Base-by-base conservation (phyloP, 1,284 basidiomycete species). In the Cutaneotrichosporon sp. region DNA sequence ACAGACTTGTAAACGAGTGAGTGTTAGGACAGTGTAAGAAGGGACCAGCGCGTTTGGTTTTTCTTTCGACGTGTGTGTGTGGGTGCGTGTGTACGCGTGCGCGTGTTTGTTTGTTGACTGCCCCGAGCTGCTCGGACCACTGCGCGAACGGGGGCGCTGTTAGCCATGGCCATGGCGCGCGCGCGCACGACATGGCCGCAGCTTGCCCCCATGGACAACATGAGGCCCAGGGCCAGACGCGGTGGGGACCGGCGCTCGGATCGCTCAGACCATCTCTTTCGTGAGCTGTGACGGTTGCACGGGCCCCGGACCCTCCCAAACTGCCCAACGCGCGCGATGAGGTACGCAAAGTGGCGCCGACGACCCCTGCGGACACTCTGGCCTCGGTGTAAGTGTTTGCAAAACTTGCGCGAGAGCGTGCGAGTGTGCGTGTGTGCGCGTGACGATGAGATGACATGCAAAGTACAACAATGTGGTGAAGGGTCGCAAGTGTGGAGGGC, bases 391-490 rank as follows among this genome's bases (percentile, higher is more conserved):
- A 40, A 17, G 43, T 18, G 26, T 34, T 22, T 14, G 23, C 34
- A 33, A 36, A 30, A 5, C 26, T n/a, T n/a, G n/a, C n/a, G n/a
- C n/a, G n/a, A n/a, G n/a, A n/a, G n/a, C n/a, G n/a, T n/a, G n/a
- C n/a, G n/a, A n/a, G n/a, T n/a, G n/a, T 37, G 9, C 30, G 4
- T 41, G 34, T 26, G 15, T 49, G 20, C 33, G 26, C 12, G 15
- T 42, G 46, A 51, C 51, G 48, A 30, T 30, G 39, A 18, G 43
- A 53, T 55, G 46, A 45, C 54, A 59, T 59, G 58, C 49, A 55
- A 59, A 53, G 54, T 59, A 59, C 58, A 59, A 59, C 58, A 59
- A 41, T 37, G 38, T 23, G 21, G 35, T 17, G 36, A 22, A 51
- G n/a, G n/a, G 42, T 38, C 33, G 17, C 23, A 15, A 22, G 8